Base-by-base conservation (phyloP, 208 protist species). In the Trypanosoma boissoni region DNA sequence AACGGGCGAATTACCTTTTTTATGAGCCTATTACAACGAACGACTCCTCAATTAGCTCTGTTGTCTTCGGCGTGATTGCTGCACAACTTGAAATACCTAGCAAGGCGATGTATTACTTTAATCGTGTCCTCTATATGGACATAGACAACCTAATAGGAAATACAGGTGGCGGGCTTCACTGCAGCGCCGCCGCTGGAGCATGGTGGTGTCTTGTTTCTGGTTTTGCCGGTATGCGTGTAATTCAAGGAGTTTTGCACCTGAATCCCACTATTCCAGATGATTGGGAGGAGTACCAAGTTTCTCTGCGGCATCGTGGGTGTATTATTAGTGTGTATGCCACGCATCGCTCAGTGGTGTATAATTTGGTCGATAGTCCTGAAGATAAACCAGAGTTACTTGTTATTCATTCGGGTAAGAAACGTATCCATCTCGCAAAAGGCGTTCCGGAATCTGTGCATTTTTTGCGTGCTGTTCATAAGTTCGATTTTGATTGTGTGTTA, bases 401-500 rank as follows among this genome's bases (percentile, higher is more conserved):
- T 23, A 74, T 91, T 18, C 91, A 96, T 67, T 78, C 78, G 21
- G 72, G 73, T 14, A 86, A 44, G 16, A 85, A 68, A 39, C 77
- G 83, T 42, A 66, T 96, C 26, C 70, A 81, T 16, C 68, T 96
- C 29, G 62, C 68, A 18, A 49, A 63, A 24, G 69, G 67, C 39
- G 48, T 71, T 3, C 74, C 85, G 5, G 74, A 87, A 56, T 81
- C 78, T 36, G 86, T 94, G 16, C 74, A 78, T 12, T 75, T 94
- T 23, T 78, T 85, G 34, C 70, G 74, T 23, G 80, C 95, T 41
- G 53, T 91, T 21, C 83, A 73, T 52, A 69, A 81, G 20, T 87
- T 95, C 52, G 82, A 91, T 49, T 96, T 95, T 72, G 91, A 96
- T 72, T 77, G 76, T 64, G 83, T 96, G 45, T 59, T 96, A 27